Evolutionary conservation across 1,284 basidiomycete genomes (phyloP), one percentile per base, ranked within the genome.

Genomic region (Apiotrichum montevideense): DNA sequence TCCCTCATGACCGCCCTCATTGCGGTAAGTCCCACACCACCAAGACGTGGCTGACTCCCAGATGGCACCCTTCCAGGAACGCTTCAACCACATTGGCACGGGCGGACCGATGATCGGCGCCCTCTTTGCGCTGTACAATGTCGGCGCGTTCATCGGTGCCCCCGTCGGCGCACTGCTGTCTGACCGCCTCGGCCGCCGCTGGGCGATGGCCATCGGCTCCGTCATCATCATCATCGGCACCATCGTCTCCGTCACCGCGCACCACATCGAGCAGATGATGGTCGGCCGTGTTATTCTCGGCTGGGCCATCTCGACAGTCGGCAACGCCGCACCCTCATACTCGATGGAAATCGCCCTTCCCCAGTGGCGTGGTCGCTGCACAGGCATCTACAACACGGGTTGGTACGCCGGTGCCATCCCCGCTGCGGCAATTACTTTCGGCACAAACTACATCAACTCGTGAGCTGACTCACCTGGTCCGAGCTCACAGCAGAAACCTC

Each of bases 311-410:
- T 69, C 73, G 1, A 65, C 74, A 48, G 80, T 56, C 67, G 63
- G 80, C 29, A 29, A 79, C 29, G 81, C 81, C 8, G 80, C 81
- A 8, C 81, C 81, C 4, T 70, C 77, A 6, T 80, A 79, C 65
- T 74, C 73, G 32, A 73, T 77, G 45, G 79, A 85, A 65, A 81
- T 85, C 72, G 79, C 81, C 13, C 83, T 83, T 43, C 83, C 83
- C 11, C 82, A 84, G 71, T 85, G 83, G 83, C 77, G 83, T 63
- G 83, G 83, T 52, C 78, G 81, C 33, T 73, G 83, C 66, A 81
- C 81, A 34, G 82, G 80, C 53, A 41, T 46, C 48, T 57, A 15
- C 39, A 47, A 52, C 43, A 35, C 62, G 59, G 70, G 76, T 55
- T 69, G 70, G 69, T 66, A 67, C 43, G 64, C 59, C 32, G 67